Conservation (phyloP, 495 filamentous ascomycete species). For the Glutinoglossum americanum region DNA sequence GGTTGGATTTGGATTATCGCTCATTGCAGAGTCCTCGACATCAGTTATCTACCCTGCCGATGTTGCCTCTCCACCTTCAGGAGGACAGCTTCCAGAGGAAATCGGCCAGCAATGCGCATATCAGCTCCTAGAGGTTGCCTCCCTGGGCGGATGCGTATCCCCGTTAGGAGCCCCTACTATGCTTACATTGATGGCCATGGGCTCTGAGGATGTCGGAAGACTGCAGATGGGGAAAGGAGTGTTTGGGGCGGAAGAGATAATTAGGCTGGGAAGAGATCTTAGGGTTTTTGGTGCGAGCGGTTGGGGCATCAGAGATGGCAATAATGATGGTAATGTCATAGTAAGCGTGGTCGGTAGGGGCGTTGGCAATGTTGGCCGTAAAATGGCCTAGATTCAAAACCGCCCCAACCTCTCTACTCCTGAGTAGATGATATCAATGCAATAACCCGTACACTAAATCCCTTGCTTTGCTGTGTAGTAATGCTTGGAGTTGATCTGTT, state of each 20-base stretch:
- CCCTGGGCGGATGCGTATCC: constrained; percentile 62
- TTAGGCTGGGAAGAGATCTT: constrained; percentile 64
- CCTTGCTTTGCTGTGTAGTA: neutral
- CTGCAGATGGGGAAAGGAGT: constrained; percentile 50
- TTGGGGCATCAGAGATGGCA: constrained; percentile 72
- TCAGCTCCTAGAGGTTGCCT: constrained; percentile 67
- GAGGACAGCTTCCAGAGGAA: constrained; percentile 72
- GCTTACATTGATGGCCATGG: constrained; percentile 91
- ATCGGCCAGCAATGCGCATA: constrained; percentile 71
- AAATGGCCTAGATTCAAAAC: constrained; percentile 42
- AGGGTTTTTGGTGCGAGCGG: constrained; percentile 64
- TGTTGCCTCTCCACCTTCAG: constrained; percentile 54
- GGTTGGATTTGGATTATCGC: constrained; percentile 72
- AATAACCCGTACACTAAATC: too few relatives aligned
- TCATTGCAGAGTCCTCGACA: constrained; percentile 80
- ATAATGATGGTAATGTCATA: constrained; percentile 49
- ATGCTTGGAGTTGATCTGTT: neutral
- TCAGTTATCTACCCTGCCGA: constrained; percentile 76
- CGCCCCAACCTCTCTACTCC: neutral
- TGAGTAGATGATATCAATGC: too few relatives aligned
- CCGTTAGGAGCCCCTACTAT: constrained; percentile 44
- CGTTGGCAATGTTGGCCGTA: constrained; percentile 86
- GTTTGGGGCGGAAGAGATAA: constrained; percentile 51
- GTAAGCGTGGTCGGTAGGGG: constrained; percentile 84
- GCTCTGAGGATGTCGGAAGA: constrained; percentile 49